phyloP scores from a whole-genome alignment of 495 filamentous ascomycete genomes.

The Parmelia sp. region DNA sequence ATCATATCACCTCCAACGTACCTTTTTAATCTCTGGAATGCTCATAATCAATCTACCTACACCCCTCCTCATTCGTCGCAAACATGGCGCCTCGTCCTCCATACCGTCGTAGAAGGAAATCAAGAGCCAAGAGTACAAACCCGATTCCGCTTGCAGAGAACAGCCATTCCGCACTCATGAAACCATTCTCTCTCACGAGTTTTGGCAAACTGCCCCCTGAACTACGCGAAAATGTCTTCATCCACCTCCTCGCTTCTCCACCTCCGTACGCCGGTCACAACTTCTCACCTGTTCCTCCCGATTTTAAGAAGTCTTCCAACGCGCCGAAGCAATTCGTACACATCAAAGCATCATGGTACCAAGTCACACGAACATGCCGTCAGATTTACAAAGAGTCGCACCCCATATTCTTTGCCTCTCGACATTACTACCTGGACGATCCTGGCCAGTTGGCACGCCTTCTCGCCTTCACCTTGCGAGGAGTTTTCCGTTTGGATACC shows the following conservation, averaged over 20 bases:
- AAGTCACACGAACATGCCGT: background rate
- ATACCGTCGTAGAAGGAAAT: too few relatives aligned
- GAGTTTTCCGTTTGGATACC: background rate
- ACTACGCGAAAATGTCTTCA: background rate
- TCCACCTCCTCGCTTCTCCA: background rate
- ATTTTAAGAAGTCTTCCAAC: background rate
- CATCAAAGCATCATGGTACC: background rate
- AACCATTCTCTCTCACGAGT: background rate
- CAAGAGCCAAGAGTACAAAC: too few relatives aligned
- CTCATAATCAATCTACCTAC: too few relatives aligned
- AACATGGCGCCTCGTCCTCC: too few relatives aligned
- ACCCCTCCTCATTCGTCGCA: too few relatives aligned
- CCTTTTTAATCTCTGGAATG: too few relatives aligned
- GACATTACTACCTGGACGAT: background rate
- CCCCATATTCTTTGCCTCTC: background rate
- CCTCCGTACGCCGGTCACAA: background rate
- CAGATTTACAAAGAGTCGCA: background rate
- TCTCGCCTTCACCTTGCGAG: background rate
- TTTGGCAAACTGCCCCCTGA: background rate
- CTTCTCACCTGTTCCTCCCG: background rate
- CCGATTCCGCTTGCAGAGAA: background rate
- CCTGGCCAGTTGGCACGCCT: background rate
- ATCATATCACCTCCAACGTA: too few relatives aligned
- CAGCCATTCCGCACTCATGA: background rate
- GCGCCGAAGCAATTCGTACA: background rate